Evolutionary conservation across 805 yeast species (phyloP), one percentile per base, ranked within the genome.

Genomic region (Starmerella roubikii): DNA sequence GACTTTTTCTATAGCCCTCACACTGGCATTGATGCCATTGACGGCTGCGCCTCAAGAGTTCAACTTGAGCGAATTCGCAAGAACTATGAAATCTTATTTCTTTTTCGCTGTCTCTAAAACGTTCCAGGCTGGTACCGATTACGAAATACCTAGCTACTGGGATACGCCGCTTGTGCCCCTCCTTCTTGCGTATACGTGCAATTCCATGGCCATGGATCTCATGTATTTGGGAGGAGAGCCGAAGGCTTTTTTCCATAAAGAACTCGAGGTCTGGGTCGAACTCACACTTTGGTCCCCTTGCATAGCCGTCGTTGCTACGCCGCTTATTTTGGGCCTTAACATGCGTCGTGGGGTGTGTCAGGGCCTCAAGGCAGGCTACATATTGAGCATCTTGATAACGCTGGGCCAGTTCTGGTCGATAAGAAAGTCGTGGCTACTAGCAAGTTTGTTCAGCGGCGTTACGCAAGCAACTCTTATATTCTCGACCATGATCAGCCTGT

Each of bases 11-110:
- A 13, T 41, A 8, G 9, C 35, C 3, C 8, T 32, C 16, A 35
- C 42, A 3, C 30, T 46, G 11, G 17, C 38, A 11, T 20, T 38
- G 6, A 46, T 44, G 49, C 43, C 43, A 4, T 15, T 40, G 11
- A 27, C 38, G 4, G 34, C 34, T 9, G 17, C 28, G 11, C 10
- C 37, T 9, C 34, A 37, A 9, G 28, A 23, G 5, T 25, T 26
- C 13, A 28, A 30, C 3, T n/a, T 28, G 4, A 7, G 3, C 13
- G 29, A 13, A 5, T 22, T 38, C 9, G 4, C 29, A 4, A 16
- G 19, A n/a, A 26, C 23, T 3, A 2, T 34, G 18, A 33, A 30
- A 19, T 13, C 34, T 5, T 25, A 36, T 15, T 36, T 36, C 24
- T 18, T 22, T 11, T 22, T 30, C 24, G n/a, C n/a, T n/a, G n/a